Percentiles rank a stretch among this genome's conserved stretches.
Conservation (phyloP, 768 basidiomycete genomes). For the Leucocoprinus sp. region DNA sequence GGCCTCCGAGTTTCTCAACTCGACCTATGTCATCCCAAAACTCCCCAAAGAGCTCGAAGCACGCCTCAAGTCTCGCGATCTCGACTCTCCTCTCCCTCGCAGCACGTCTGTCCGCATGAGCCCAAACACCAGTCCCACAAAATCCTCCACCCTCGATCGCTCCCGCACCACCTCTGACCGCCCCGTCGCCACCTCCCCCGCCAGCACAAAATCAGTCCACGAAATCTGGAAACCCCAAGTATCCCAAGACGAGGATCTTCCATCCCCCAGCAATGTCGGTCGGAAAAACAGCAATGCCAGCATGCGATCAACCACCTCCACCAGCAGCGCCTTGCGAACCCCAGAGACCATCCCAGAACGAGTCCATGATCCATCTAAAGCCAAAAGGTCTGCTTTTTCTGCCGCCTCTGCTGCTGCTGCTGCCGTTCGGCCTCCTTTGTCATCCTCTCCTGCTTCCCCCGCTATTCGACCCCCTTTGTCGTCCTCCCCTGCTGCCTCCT, state of each 20-base stretch:
- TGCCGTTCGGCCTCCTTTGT: neutral
- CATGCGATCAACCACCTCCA: slow-evolving; percentile 35
- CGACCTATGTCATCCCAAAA: slow-evolving; percentile 2
- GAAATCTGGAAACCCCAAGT: slow-evolving; percentile 45
- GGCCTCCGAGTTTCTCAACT: slow-evolving; percentile 1
- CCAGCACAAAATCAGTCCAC: slow-evolving; percentile 22
- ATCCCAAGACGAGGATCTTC: slow-evolving; percentile 35
- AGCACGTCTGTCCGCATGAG: slow-evolving; percentile 3
- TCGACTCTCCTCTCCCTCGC: too few relatives aligned
- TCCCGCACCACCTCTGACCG: slow-evolving; percentile 27
- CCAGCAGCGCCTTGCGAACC: slow-evolving; percentile 24
- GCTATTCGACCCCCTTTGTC: neutral
- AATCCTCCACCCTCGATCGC: slow-evolving; percentile 1
- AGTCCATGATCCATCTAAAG: neutral
- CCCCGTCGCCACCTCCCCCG: slow-evolving; percentile 24
- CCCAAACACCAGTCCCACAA: neutral
- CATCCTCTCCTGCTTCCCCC: neutral
- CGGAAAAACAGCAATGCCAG: slow-evolving; percentile 43
- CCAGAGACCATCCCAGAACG: slow-evolving; percentile 10
- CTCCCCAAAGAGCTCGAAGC: slow-evolving; percentile 9
- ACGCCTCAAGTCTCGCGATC: slow-evolving; percentile 4
- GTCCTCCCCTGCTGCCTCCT: neutral
- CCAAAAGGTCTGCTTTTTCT: neutral
- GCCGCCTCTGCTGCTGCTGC: neutral
- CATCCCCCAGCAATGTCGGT: slow-evolving; percentile 31